These are phyloP conservation scores for Penicillium frequentans DNA, from an alignment of 2,329 filamentous ascomycete species.

Conservation along the genomic window DNA sequence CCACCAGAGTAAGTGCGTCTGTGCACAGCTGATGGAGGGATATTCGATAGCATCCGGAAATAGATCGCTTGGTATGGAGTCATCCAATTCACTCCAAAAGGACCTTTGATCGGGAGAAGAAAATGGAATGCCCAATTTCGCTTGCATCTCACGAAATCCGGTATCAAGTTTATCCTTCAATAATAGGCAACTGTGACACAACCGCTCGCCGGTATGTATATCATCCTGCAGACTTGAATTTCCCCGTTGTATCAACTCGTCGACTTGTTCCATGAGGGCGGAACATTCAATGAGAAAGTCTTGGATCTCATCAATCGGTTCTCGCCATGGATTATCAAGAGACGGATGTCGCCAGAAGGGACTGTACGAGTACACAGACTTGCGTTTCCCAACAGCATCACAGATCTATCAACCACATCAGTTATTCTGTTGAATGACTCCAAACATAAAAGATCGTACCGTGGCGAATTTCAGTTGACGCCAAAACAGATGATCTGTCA, in stretches of 20 bases:
- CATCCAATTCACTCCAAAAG: conserved; percentile 9
- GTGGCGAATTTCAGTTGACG: conserved; percentile 24
- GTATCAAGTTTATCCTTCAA: conserved; percentile 14
- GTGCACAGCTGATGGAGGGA: conserved; percentile 8
- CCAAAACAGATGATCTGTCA: conserved; percentile 16
- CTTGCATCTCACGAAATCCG: conserved; percentile 13
- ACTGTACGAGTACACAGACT: conserved; percentile 15
- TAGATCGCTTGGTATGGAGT: conserved; percentile 11
- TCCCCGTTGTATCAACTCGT: conserved; percentile 7
- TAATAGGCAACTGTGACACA: conserved; percentile 11
- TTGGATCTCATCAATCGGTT: conserved; percentile 20
- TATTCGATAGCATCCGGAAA: conserved; percentile 10
- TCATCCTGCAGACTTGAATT: background rate
- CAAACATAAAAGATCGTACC: background rate
- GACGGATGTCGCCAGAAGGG: conserved; percentile 4
- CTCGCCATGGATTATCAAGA: background rate
- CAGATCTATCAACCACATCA: conserved; percentile 4
- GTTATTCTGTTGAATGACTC: background rate
- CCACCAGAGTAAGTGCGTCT: conserved; percentile 20
- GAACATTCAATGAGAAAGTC: conserved; percentile 18
- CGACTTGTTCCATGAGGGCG: conserved; percentile 17
- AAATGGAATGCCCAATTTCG: conserved; percentile 13
- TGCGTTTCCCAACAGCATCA: conserved; percentile 19
- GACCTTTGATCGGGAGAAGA: background rate
- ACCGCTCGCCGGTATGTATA: conserved; percentile 2